A percentile compares a stretch with the other conserved stretches of the same genome.
phyloP scores from a whole-genome alignment of 2,329 filamentous ascomycete genomes.

The Neofusicoccum cordaticola region DNA sequence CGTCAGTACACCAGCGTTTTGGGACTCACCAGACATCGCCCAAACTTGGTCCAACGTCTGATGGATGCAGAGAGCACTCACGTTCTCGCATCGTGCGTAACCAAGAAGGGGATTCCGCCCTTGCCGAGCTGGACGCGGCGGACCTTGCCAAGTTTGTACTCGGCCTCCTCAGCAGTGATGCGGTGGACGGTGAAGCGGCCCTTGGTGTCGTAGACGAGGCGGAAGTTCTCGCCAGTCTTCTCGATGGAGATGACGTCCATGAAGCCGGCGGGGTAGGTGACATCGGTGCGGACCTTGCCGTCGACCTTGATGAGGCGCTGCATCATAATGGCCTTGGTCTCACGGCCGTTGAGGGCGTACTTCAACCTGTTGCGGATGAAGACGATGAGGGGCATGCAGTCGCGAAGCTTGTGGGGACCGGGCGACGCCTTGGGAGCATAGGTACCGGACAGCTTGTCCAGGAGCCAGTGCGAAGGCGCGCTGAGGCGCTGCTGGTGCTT shows the following conservation, averaged over 20 bases:
- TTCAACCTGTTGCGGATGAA: conserved; percentile 96
- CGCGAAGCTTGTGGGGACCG: conserved; percentile 98
- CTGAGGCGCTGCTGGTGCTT: conserved; percentile 99
- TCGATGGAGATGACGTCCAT: conserved; percentile 99
- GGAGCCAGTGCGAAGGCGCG: conserved; percentile 98
- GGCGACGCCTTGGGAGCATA: conserved; percentile 66
- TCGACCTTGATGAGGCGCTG: conserved; percentile 99
- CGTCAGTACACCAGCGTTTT: conserved; percentile 36
- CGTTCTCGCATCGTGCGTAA: conserved; percentile 99
- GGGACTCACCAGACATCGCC: conserved; percentile 52
- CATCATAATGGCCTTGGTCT: conserved; percentile 97
- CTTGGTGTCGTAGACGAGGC: conserved; percentile 99
- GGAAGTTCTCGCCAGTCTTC: conserved; percentile 99
- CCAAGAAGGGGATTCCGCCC: conserved; percentile 99
- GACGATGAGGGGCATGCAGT: conserved; percentile 98
- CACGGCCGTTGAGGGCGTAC: conserved; percentile 98
- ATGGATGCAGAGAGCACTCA: conserved; percentile 99
- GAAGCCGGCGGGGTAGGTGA: conserved; percentile 95
- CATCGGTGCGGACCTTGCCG: conserved; percentile 98
- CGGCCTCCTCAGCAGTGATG: conserved; percentile 96
- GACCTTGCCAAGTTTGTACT: conserved; percentile 99
- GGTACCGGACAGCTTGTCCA: conserved; percentile 95
- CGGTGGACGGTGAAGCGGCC: conserved; percentile 99
- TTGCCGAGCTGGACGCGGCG: conserved; percentile 99
- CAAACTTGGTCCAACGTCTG: conserved; percentile 99